Evolutionary conservation across 1,139 yeast species (phyloP).

Genomic region (Geotrichum klebahnii): DNA sequence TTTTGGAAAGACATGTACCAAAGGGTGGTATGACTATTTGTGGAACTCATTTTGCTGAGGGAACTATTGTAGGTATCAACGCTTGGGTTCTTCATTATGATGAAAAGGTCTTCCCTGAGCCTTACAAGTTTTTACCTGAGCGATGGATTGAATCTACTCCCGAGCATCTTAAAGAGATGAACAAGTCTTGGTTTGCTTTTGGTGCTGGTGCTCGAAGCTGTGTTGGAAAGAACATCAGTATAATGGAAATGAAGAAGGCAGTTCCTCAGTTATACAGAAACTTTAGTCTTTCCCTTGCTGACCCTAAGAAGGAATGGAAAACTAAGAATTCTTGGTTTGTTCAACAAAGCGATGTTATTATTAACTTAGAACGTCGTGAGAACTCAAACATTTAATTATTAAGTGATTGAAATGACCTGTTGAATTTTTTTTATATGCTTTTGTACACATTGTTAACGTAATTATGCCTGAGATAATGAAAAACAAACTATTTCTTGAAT

Average conservation of each 20-base stretch:
- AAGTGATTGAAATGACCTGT: no score
- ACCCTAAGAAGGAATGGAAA: not conserved
- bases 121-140: slow-evolving; percentile 54
- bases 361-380: not conserved
- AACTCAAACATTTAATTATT: no score
- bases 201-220: slow-evolving; percentile 77
- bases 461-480: no score
- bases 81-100: slow-evolving; percentile 63
- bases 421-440: no score
- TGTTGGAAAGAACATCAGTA: slow-evolving; percentile 63
- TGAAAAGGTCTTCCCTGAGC: slow-evolving; percentile 47
- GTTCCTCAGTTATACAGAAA: slow-evolving; percentile 54
- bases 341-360: not conserved
- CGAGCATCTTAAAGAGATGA: slow-evolving; percentile 46
- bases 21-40: slow-evolving; percentile 32
- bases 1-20: slow-evolving; percentile 59
- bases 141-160: slow-evolving; percentile 52
- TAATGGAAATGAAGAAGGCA: slow-evolving; percentile 59
- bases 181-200: slow-evolving; percentile 58
- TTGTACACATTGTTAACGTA: no score
- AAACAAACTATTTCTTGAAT: no score
- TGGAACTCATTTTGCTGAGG: slow-evolving; percentile 45
- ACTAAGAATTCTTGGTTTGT: not conserved
- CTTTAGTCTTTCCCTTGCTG: slow-evolving; percentile 26
- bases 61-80: slow-evolving; percentile 57